Conservation (phyloP, 2,329 filamentous ascomycete species). For the Fusarium falciforme region DNA sequence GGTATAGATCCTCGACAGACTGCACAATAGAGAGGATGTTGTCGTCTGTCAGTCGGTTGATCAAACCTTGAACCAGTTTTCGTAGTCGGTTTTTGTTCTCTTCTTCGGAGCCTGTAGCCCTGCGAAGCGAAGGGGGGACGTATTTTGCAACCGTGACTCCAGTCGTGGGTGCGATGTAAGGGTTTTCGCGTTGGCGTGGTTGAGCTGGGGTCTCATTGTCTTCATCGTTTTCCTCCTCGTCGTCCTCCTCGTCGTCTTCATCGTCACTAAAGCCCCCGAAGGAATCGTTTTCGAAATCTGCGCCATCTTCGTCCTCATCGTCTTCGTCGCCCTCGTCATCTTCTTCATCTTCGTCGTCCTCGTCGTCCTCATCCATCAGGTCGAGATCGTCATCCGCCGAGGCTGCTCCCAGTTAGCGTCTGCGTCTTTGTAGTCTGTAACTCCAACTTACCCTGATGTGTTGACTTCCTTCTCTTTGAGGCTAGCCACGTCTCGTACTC, state of each 20-base stretch:
- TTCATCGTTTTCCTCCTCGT: slow-evolving; percentile 41
- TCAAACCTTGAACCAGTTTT: slow-evolving; percentile 84
- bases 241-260: slow-evolving; percentile 41
- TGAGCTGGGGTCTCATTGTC: slow-evolving; percentile 48
- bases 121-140: slow-evolving; percentile 85
- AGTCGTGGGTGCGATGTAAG: slow-evolving; percentile 80
- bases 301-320: slow-evolving; percentile 22
- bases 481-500: slow-evolving; percentile 72
- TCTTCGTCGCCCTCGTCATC: slow-evolving; percentile 40
- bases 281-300: slow-evolving; percentile 48
- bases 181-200: slow-evolving; percentile 78
- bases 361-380: slow-evolving; percentile 36
- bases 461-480: slow-evolving; percentile 65
- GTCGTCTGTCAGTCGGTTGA: slow-evolving; percentile 93
- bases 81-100: slow-evolving; percentile 77
- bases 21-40: slow-evolving; percentile 87
- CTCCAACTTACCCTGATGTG: slow-evolving; percentile 18
- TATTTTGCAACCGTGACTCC: slow-evolving; percentile 74
- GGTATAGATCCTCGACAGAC: slow-evolving; percentile 86
- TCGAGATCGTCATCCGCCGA: slow-evolving; percentile 37
- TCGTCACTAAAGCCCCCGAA: slow-evolving; percentile 56
- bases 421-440: slow-evolving; percentile 40
- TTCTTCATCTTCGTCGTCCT: slow-evolving; percentile 41
- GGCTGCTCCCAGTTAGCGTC: slow-evolving; percentile 40
- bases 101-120: slow-evolving; percentile 69